A percentile compares a stretch with the other conserved stretches of the same genome.
Evolutionary conservation across 1,139 yeast genomes (phyloP).

Genomic region (Diutina ranongensis): DNA sequence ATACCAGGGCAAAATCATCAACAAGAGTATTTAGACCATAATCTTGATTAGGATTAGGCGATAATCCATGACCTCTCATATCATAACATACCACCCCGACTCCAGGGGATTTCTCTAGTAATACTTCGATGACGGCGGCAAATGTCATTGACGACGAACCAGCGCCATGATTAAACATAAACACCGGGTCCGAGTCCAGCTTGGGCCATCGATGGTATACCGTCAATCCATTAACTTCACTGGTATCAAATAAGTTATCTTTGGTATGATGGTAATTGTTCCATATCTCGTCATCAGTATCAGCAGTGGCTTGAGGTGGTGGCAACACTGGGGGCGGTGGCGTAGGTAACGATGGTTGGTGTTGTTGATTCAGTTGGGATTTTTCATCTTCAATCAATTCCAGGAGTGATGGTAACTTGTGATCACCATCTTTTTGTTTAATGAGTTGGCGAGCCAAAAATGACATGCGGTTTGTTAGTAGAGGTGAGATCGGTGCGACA

Average conservation of each 20-base stretch:
- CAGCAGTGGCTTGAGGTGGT: background rate
- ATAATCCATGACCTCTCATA: slow-evolving; percentile 72
- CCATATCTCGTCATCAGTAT: background rate
- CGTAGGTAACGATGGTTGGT: background rate
- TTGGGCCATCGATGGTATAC: background rate
- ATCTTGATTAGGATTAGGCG: slow-evolving; percentile 23
- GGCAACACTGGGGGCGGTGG: background rate
- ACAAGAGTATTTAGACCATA: slow-evolving; percentile 42
- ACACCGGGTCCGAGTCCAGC: slow-evolving; percentile 34
- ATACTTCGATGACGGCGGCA: slow-evolving; percentile 23
- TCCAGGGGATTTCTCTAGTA: slow-evolving; percentile 9
- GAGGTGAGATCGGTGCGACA: background rate
- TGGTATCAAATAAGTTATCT: background rate
- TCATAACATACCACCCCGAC: slow-evolving; percentile 66
- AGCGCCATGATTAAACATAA: slow-evolving; percentile 86
- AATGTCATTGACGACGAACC: slow-evolving; percentile 82
- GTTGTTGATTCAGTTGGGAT: background rate
- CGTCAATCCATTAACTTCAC: background rate
- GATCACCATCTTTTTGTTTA: background rate
- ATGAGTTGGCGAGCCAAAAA: background rate
- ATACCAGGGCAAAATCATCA: slow-evolving; percentile 41
- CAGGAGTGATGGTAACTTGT: background rate
- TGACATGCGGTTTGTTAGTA: background rate
- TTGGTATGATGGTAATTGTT: background rate
- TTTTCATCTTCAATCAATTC: slow-evolving; percentile 1